Base-by-base conservation (phyloP, 805 yeast species). In the Pichia eremophila region DNA sequence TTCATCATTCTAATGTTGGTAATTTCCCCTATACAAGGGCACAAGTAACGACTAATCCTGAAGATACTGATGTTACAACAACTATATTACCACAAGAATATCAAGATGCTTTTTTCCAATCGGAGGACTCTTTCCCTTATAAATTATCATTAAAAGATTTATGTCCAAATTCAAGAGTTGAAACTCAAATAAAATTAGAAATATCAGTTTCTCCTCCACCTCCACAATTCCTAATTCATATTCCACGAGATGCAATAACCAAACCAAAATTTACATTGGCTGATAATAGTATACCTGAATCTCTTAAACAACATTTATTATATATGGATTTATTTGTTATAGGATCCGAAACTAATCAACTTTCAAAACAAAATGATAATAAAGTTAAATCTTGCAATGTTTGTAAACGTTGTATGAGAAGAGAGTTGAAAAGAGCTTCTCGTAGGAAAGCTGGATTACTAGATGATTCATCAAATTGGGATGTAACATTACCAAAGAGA, bases 401-500 rank as follows among this genome's bases (percentile, higher is more conserved):
- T 56, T 91, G 99, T 68, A 61, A 81, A 25, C 79, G 95, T 58
- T 91, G 99, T 71, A 80, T 90, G 59, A 84, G 89, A 64, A 76
- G 99, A 59, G 99, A 91, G 62, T 83, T 88, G 58, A 88, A 93
- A 65, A 76, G 99, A 57, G 98, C 98, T 1, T 82, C 91, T 35
- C 78, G 99, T 64, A 79, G 95, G 62, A 91, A 93, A 66, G 76
- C 81, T 5, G 87, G 87, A n/a, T 74, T 80, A 46, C 72, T 74
- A 45, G 84, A 83, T 50, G 91, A 84, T 56, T 82, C 81, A 46
- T 67, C 79, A 44, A 82, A 86, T 69, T 88, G 97, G 81, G 76
- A 84, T 57, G 81, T 85, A 44, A 74, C 75, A 41, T 74, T 79
- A 61, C 77, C 80, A 51, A 83, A 88, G 59, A 78, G 95, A 51